Percentiles rank a stretch among this genome's conserved stretches.
These are phyloP conservation scores for Neopestalotiopsis clavispora DNA, from an alignment of 2,329 filamentous ascomycete species.

Conservation along the genomic window DNA sequence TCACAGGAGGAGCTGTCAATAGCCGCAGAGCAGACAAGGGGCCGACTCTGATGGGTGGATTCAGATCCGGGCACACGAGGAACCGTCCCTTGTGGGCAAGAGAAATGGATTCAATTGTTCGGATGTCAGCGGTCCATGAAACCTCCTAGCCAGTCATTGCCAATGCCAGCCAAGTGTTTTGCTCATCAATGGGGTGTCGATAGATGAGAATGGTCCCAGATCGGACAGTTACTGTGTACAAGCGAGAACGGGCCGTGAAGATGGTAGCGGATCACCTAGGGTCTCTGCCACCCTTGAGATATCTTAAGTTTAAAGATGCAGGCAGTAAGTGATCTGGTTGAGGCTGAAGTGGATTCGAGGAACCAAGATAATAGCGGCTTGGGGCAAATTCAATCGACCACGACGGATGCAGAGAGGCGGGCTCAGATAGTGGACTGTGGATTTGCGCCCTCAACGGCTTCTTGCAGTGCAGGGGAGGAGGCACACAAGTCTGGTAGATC, in stretches of 20 bases:
- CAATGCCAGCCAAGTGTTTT: constrained; percentile 10
- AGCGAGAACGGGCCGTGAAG: background rate
- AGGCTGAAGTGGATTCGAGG: background rate
- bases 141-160: constrained; percentile 35
- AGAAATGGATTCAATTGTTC: constrained; percentile 30
- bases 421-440: background rate
- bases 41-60: constrained; percentile 1
- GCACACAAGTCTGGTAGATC: constrained; percentile 33
- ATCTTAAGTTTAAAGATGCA: background rate
- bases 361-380: background rate
- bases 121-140: constrained; percentile 47
- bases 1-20: constrained; percentile 37
- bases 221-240: constrained; percentile 4
- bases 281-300: background rate
- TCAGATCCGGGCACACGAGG: constrained; percentile 14
- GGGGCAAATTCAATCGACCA: background rate
- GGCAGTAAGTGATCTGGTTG: background rate
- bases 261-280: background rate
- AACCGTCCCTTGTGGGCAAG: constrained; percentile 8
- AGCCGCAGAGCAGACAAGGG: background rate
- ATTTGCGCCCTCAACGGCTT: background rate
- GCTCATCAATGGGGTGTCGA: constrained; percentile 7
- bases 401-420: background rate
- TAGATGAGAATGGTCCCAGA: constrained; percentile 11
- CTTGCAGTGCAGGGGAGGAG: constrained; percentile 13